Base-by-base conservation (phyloP, 495 filamentous ascomycete species). In the Penicillium atrosanguineum region DNA sequence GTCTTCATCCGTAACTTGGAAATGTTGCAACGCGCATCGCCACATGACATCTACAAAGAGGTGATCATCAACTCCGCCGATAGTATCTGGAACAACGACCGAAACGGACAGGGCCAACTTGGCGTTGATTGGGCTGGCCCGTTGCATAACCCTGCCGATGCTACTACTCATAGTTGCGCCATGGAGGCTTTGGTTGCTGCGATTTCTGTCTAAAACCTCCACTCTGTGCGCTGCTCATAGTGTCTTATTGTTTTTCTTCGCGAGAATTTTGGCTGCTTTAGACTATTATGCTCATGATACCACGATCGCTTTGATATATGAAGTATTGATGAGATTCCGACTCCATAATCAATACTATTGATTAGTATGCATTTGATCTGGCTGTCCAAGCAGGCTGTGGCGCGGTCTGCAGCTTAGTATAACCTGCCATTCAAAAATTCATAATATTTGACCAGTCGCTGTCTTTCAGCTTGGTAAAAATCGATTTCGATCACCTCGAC, bases 1-100 rank as follows among this genome's bases (percentile, higher is more conserved):
- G 78, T 89, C 18, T 90, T 91, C 61, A 81, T 89, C 59, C 80
- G 89, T 7, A 90, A 90, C 58, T 69, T 91, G 40, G 68, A 72
- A 23, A 73, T 77, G 28, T 62, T 92, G 52, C 76, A 88, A 6
- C 53, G 64, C 18, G 81, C 67, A 0, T 72, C 76, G 0, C 81
- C 83, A 5, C 62, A 82, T 26, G 69, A 77, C 9, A 59, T 56
- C 16, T 86, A 82, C 54, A 68, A 70, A 49, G 67, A 65, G 20
- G 83, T 85, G 15, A 80, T 91, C 39, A 67, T 69, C 20, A 75
- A 67, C 40, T 89, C 85, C 41, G 87, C 86, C 9, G 76, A 85
- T 54, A 78, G 81, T 46, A 86, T 90, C 46, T 91, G 86, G 87
- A 61, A 61, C 12, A 81, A 82, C 39, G 77, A 88, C 62, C 79